Conservation (phyloP, 225 moss, liverwort and hornwort species). For the Straminergon stramineum region DNA sequence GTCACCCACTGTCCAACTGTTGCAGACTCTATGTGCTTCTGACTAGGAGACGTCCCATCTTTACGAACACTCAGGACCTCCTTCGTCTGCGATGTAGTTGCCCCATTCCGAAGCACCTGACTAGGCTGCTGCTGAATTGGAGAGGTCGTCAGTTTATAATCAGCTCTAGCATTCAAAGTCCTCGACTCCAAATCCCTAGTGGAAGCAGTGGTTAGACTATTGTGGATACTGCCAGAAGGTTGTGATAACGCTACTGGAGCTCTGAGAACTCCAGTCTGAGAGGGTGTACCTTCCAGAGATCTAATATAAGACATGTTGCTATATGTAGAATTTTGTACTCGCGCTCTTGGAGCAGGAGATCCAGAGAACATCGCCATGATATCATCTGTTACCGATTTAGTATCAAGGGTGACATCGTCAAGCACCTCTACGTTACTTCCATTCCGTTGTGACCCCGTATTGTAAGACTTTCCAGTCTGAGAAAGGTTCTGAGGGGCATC, state of each 20-base stretch:
- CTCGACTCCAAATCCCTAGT: constrained; percentile 7
- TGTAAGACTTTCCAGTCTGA: not conserved
- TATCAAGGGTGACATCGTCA: constrained; percentile 26
- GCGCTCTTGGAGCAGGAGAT: constrained; percentile 20
- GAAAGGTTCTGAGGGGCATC: not conserved
- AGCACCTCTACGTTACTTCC: not conserved
- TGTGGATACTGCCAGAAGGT: not conserved
- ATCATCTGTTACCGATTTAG: constrained; percentile 31
- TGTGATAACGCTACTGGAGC: not conserved
- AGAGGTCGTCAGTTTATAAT: not conserved
- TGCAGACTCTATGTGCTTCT: not conserved
- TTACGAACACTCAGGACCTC: not conserved
- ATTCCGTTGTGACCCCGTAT: not conserved
- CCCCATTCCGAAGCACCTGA: constrained; percentile 16
- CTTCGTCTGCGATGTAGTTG: not conserved
- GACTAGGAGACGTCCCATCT: constrained; percentile 1
- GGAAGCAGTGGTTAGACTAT: not conserved
- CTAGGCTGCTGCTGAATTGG: not conserved
- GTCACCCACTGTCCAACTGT: not conserved
- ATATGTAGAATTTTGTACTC: not conserved
- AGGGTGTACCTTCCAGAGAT: not conserved
- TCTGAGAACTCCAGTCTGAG: not conserved
- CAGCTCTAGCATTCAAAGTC: constrained; percentile 5
- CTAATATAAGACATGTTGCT: not conserved
- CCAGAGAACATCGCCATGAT: constrained; percentile 45